These are phyloP conservation scores for Monilinia fructicola DNA, from an alignment of 2,329 filamentous ascomycete genomes.

Conservation along the genomic window DNA sequence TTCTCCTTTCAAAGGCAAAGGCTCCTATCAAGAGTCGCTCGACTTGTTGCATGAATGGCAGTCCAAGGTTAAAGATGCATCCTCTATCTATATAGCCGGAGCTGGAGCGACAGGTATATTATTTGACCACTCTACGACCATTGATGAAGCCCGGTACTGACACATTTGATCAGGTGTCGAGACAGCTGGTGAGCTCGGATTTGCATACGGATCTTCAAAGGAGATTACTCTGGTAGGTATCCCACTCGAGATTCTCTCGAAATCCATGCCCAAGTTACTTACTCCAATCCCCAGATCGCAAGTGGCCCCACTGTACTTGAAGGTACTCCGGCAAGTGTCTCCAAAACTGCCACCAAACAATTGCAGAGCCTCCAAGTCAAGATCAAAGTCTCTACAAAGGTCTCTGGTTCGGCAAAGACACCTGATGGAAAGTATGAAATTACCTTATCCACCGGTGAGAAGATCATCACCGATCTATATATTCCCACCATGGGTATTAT, in stretches of 20 bases:
- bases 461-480: conserved; percentile 54
- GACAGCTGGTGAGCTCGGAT: conserved; percentile 40
- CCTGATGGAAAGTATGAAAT: conserved; percentile 52
- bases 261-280: neutral
- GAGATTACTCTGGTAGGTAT: conserved; percentile 35
- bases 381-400: conserved; percentile 47
- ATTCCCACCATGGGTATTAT: conserved; percentile 56
- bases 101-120: conserved; percentile 37
- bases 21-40: conserved; percentile 41
- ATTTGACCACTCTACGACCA: neutral
- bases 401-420: conserved; percentile 42
- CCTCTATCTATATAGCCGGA: conserved; percentile 38
- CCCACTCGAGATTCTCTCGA: conserved; percentile 34
- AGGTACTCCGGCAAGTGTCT: conserved; percentile 31
- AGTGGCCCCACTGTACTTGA: conserved; percentile 40
- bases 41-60: conserved; percentile 31
- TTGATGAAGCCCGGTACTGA: neutral
- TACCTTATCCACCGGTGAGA: conserved; percentile 49
- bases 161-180: conserved; percentile 32
- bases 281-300: conserved; percentile 29
- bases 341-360: conserved; percentile 43
- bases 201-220: conserved; percentile 36
- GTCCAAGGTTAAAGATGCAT: conserved; percentile 30
- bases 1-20: conserved; percentile 51
- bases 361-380: conserved; percentile 53